These are phyloP conservation scores for Cercospora brassicicola DNA, from an alignment of 2,329 filamentous ascomycete species.

Conservation along the genomic window DNA sequence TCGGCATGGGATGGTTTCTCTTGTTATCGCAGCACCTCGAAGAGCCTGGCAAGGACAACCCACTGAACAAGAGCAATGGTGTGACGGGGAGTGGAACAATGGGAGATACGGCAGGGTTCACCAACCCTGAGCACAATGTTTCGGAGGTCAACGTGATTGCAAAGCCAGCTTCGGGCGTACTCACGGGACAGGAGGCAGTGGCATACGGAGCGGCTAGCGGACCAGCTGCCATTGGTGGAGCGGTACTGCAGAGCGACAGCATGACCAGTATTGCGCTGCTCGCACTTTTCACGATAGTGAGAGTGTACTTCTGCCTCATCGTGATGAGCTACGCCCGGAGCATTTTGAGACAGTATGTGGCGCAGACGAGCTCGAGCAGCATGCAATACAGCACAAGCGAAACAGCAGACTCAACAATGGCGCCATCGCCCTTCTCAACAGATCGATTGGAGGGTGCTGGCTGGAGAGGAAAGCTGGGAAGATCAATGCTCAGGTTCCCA, in stretches of 20 bases:
- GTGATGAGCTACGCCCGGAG: slow-evolving; percentile 80
- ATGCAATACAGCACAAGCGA: slow-evolving; percentile 40
- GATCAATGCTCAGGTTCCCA: slow-evolving; percentile 68
- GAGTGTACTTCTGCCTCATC: slow-evolving; percentile 80
- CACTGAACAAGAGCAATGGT: slow-evolving; percentile 46
- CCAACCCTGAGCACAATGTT: slow-evolving; percentile 59
- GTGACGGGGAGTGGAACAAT: slow-evolving; percentile 56
- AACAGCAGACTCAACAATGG: slow-evolving; percentile 47
- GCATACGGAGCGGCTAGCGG: slow-evolving; percentile 46
- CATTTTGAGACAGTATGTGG: slow-evolving; percentile 69
- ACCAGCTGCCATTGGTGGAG: slow-evolving; percentile 56
- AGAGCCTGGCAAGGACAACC: slow-evolving; percentile 32
- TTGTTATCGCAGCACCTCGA: slow-evolving; percentile 62
- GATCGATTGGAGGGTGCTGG: slow-evolving; percentile 74
- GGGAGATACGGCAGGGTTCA: slow-evolving; percentile 64
- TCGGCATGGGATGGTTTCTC: slow-evolving; percentile 83
- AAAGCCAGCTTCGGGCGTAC: slow-evolving; percentile 47
- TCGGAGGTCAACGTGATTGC: slow-evolving; percentile 57
- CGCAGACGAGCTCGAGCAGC: slow-evolving; percentile 33
- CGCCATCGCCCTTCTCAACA: slow-evolving; percentile 68
- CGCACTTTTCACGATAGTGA: slow-evolving; percentile 68
- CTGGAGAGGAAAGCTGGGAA: slow-evolving; percentile 75
- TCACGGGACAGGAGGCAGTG: slow-evolving; percentile 55
- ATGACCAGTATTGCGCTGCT: slow-evolving; percentile 78
- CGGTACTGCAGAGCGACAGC: slow-evolving; percentile 65